Base-by-base conservation (phyloP, 768 basidiomycete species). In the Mycena haematopus region DNA sequence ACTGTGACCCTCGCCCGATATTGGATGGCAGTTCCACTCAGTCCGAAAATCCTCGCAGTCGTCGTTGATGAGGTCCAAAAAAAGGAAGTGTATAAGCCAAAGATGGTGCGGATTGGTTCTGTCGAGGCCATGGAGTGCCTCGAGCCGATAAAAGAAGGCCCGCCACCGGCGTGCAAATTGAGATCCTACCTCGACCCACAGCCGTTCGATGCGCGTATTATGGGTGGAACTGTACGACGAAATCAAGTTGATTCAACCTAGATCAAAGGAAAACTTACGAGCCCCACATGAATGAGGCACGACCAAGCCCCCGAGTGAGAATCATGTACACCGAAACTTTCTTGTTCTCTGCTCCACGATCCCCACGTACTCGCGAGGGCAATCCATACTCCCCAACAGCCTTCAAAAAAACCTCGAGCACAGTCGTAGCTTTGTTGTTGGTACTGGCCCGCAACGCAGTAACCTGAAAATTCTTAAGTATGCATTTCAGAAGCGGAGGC, bases 321-420 rank as follows among this genome's bases (percentile, higher is more conserved):
- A 73, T 68, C 74, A 76, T 75, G 31, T 56, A 70, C 0, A 65
- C 58, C 4, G 71, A 63, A 17, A 71, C 69, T 14, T 65, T 56
- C 19, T 66, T 63, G 61, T 75, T 75, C 56, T 74, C 70, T 0
- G 68, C 68, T 9, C 71, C 71, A 49, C 55, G 58, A 58, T 72
- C 71, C 19, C 70, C 68, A 38, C 62, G 56, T 10, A 71, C 64
- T n/a, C 68, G 51, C 24, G 66, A 70, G 7, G 72, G 72, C 6
- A 40, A 13, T 22, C 59, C 52, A 35, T 60, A 60, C 52, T 60
- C 52, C 21, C 35, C 29, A 46, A 62, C 46, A 5, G 53, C 50
- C 15, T 47, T n/a, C 29, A 62, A 47, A 21, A 62, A 62, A n/a
- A 62, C 53, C 15, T 40, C 35, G 9, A 62, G 53, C 8, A 51